Base-by-base conservation (phyloP, 352 stramenopile genomes). In the Phytophthora macrochlamydospora region DNA sequence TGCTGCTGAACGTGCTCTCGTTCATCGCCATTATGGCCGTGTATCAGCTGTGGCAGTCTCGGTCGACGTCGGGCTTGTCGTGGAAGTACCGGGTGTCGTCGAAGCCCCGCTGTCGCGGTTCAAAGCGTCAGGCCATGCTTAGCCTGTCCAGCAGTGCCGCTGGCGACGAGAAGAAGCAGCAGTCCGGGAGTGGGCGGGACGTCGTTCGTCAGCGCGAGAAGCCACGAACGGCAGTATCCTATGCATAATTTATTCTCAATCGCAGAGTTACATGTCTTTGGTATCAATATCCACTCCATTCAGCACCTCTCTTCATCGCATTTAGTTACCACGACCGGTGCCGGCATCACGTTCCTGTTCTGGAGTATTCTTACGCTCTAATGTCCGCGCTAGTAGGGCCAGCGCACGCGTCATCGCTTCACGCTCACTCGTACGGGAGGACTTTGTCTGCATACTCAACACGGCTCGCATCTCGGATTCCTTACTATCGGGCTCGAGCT, bases 401-500 rank as follows among this genome's bases (percentile, higher is more conserved):
- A 95, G 70, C 12, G 87, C 87, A 28, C 86, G 75, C 14, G 82
- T 83, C 84, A 95, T 94, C 29, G 87, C 87, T 70, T 93, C 87
- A n/a, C 84, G 85, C 74, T 95, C 87, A 51, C 85, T 94, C 40
- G 82, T 91, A 56, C 87, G 82, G 24, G 78, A 90, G 51, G 85
- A 93, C 57, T 91, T 86, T 13, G 82, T 92, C 62, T 90, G 81
- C 77, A 93, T 93, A 48, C 83, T 91, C 59, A 79, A 79, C 51
- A 95, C 86, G 14, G 87, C 87, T 38, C 85, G 85, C 87, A 94
- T 93, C 68, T 94, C 85, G 43, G 87, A 92, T 63, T 94, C 85
- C 54, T 95, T 95, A 76, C 85, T 94, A 83, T 98, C 97, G 24
- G 96, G 96, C 78, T 99, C 97, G 30, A 99, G 82, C 67, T 99